phyloP scores from a whole-genome alignment of 164 flowering plant species.

The Paratinospora sagittata region DNA sequence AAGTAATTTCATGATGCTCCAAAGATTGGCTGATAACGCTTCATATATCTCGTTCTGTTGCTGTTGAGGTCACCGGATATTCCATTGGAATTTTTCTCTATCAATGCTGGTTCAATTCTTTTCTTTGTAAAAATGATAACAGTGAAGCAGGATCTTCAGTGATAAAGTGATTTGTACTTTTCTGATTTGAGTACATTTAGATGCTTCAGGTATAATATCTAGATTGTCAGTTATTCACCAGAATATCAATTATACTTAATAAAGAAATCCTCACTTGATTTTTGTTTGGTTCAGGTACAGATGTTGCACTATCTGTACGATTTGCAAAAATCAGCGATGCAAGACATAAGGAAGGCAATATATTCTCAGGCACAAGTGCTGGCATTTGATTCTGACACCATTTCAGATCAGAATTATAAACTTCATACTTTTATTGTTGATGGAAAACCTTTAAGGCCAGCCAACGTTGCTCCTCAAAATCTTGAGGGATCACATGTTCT shows the following conservation, averaged over 20 bases:
- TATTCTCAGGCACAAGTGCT: constrained; percentile 6
- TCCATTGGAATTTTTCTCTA: too few species aligned
- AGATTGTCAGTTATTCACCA: neutral
- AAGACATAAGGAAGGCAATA: constrained; percentile 16
- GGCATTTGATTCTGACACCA: constrained; percentile 9
- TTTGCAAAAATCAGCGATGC: constrained; percentile 26
- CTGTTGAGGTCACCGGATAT: too few species aligned
- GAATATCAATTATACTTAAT: neutral
- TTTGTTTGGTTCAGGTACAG: constrained; percentile 9
- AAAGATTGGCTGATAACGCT: too few species aligned
- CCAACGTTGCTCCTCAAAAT: constrained; percentile 5
- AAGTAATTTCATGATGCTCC: too few species aligned
- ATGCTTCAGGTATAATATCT: too few species aligned
- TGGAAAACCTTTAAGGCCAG: constrained; percentile 12
- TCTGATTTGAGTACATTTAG: too few species aligned
- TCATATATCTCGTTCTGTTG: too few species aligned
- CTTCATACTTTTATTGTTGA: constrained; percentile 10
- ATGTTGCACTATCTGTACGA: constrained; percentile 20
- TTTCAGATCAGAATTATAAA: constrained; percentile 3
- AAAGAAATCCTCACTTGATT: neutral
- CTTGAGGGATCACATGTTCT: constrained; percentile 8
- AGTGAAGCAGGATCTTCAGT: too few species aligned
- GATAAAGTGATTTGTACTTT: too few species aligned
- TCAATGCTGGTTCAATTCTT: too few species aligned
- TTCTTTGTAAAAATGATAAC: too few species aligned